These are phyloP conservation scores for Piper longum DNA, from an alignment of 164 flowering plant species.

Conservation along the genomic window DNA sequence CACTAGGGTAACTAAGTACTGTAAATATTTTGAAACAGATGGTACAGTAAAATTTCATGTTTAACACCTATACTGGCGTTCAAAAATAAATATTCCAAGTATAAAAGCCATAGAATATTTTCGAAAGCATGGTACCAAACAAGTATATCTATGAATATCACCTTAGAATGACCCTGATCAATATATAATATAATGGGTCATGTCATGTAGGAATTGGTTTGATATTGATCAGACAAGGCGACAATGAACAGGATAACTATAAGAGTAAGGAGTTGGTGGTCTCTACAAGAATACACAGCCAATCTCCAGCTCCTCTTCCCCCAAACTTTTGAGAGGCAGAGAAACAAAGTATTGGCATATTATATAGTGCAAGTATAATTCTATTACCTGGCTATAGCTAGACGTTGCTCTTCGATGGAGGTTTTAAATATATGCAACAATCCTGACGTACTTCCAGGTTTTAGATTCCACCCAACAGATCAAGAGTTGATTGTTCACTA, in stretches of 20 bases:
- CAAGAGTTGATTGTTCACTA: constrained; percentile 63
- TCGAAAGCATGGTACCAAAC: too few species aligned
- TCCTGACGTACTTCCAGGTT: constrained; percentile 70
- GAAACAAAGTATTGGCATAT: neutral
- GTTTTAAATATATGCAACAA: constrained; percentile 3
- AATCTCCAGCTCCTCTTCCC: neutral
- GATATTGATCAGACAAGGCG: neutral
- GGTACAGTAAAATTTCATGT: too few species aligned
- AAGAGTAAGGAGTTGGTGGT: constrained; percentile 1
- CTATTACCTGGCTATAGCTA: too few species aligned
- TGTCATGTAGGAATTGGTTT: neutral
- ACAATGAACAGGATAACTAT: constrained; percentile 1
- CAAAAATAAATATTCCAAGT: too few species aligned
- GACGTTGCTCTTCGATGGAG: constrained; percentile 1
- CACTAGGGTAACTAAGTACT: too few species aligned
- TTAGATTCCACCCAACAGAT: constrained; percentile 82
- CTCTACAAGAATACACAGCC: neutral
- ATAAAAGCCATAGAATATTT: too few species aligned
- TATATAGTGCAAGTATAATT: too few species aligned
- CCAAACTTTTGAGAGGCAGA: neutral
- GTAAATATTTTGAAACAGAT: too few species aligned
- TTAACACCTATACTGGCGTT: too few species aligned
- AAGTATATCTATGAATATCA: too few species aligned
- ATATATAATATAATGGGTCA: too few species aligned
- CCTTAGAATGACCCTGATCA: too few species aligned